A percentile compares a stretch with the other conserved stretches of the same genome.
Conservation (phyloP, 495 filamentous ascomycete species). For the Bacidia rubella region DNA sequence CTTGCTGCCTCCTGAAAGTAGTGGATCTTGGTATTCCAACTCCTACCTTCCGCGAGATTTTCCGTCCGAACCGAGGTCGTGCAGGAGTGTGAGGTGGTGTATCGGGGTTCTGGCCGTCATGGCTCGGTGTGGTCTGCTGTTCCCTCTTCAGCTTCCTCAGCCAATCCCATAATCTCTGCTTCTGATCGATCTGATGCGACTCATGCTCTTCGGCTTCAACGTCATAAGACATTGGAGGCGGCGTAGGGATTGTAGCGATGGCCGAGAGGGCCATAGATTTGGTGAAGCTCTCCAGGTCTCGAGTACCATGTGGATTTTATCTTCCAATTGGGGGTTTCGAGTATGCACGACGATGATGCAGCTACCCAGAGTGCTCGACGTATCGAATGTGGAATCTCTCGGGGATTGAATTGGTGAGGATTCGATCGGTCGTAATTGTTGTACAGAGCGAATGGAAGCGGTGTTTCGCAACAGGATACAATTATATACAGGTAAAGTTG, state of each 20-base stretch:
- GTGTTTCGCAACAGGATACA: background rate
- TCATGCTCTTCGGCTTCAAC: slow-evolving; percentile 12
- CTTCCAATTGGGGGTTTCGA: background rate
- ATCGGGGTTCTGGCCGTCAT: slow-evolving; percentile 7
- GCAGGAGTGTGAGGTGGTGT: slow-evolving; percentile 11
- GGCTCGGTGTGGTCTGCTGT: slow-evolving; percentile 12
- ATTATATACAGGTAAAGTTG: slow-evolving; percentile 3
- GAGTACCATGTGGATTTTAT: background rate
- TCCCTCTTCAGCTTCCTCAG: slow-evolving; percentile 37
- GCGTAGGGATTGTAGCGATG: slow-evolving; percentile 9
- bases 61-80: slow-evolving; percentile 34
- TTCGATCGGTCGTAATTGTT: background rate
- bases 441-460: background rate
- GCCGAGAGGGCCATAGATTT: slow-evolving; percentile 10
- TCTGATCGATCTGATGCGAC: slow-evolving; percentile 21
- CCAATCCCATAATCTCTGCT: slow-evolving; percentile 40
- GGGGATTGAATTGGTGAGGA: background rate
- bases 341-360: background rate
- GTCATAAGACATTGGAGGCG: slow-evolving; percentile 11
- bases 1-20: slow-evolving; percentile 70
- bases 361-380: background rate
- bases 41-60: slow-evolving; percentile 57
- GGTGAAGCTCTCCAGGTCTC: background rate
- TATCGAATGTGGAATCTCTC: background rate
- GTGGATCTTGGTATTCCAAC: slow-evolving; percentile 60